Conservation (phyloP, 2,329 filamentous ascomycete genomes). For the Emmonsia crescens region DNA sequence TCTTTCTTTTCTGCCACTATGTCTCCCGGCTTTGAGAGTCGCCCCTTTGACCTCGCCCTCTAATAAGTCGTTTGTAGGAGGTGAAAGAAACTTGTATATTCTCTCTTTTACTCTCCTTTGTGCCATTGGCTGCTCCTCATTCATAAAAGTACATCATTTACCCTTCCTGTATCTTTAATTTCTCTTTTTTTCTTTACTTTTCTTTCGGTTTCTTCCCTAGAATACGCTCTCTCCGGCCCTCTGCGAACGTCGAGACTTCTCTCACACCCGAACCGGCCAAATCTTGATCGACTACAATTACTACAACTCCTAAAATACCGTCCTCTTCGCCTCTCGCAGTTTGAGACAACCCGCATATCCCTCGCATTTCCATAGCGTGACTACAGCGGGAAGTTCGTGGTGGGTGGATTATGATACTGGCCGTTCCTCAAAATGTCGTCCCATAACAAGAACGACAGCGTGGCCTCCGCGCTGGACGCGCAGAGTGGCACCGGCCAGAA, state of each 20-base stretch:
- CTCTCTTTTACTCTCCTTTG: background rate
- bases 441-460: constrained; percentile 12
- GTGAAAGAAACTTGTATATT: background rate
- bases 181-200: background rate
- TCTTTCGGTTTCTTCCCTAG: background rate
- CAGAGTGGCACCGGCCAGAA: constrained; percentile 26
- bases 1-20: background rate
- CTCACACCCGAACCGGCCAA: background rate
- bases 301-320: background rate
- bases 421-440: constrained; percentile 5
- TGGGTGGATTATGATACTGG: background rate
- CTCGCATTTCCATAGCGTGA: background rate
- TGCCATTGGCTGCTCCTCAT: background rate
- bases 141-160: background rate
- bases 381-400: background rate
- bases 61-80: background rate
- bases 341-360: background rate
- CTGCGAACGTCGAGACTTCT: background rate
- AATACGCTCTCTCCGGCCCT: background rate
- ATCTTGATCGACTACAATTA: background rate
- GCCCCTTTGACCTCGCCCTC: background rate
- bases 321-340: background rate
- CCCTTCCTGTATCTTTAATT: constrained; percentile 1
- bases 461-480: constrained; percentile 26
- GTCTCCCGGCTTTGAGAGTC: background rate